These are phyloP conservation scores for Pseudonectria buxi DNA, from an alignment of 2,329 filamentous ascomycete species.

Conservation along the genomic window DNA sequence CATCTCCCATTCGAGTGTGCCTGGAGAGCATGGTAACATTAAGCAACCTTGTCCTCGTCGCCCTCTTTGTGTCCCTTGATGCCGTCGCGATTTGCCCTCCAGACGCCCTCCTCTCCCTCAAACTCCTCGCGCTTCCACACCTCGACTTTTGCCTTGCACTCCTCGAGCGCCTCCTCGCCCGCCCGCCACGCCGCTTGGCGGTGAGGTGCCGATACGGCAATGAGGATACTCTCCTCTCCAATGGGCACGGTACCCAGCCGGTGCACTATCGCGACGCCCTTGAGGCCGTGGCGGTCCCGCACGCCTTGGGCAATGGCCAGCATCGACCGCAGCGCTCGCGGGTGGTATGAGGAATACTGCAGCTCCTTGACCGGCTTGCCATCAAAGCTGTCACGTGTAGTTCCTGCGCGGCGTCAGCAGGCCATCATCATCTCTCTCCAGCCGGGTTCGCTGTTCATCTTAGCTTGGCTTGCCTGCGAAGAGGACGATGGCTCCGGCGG, in stretches of 20 bases:
- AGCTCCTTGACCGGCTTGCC: constrained; percentile 67
- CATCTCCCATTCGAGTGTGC: too few relatives aligned
- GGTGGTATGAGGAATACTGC: constrained; percentile 67
- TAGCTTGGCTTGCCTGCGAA: constrained; percentile 54
- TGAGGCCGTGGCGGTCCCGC: constrained; percentile 54
- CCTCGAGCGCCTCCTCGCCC: constrained; percentile 82
- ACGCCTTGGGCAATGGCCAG: constrained; percentile 55
- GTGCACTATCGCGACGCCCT: constrained; percentile 74
- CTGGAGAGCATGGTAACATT: too few relatives aligned
- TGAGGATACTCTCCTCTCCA: constrained; percentile 87
- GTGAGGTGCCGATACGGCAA: constrained; percentile 79
- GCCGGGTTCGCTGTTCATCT: neutral
- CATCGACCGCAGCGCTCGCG: constrained; percentile 64
- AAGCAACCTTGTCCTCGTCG: too few relatives aligned
- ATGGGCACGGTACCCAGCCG: constrained; percentile 80
- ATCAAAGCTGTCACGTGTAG: constrained; percentile 69
- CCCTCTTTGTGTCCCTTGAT: constrained; percentile 44
- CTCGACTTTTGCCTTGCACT: constrained; percentile 81
- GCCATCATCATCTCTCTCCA: too few relatives aligned
- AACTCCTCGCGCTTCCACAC: constrained; percentile 95
- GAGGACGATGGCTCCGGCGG: constrained; percentile 68
- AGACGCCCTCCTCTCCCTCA: constrained; percentile 67
- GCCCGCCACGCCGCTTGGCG: constrained; percentile 78
- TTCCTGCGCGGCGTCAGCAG: constrained; percentile 44
- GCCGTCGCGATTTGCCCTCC: constrained; percentile 83